phyloP scores from a whole-genome alignment of 306 rosid genomes.

The Chamaecrista fasciculata region DNA sequence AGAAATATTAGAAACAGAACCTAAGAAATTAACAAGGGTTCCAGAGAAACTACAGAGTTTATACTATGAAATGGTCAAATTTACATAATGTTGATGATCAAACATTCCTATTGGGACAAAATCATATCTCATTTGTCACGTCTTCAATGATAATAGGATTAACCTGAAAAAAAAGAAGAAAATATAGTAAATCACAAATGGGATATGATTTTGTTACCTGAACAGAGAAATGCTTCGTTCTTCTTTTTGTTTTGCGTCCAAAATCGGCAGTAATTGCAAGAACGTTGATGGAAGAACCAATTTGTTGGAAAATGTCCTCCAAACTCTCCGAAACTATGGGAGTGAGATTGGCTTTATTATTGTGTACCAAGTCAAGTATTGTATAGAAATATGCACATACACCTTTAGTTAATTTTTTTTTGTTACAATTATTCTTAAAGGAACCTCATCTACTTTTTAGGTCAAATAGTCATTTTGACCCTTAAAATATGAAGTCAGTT shows the following conservation, averaged over 20 bases:
- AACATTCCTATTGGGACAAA: background rate
- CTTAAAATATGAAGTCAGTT: no score
- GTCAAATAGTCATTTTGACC: no score
- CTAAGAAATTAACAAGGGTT: background rate
- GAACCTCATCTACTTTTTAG: no score
- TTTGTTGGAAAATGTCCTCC: slow-evolving; percentile 21
- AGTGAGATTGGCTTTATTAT: slow-evolving; percentile 22
- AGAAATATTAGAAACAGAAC: background rate
- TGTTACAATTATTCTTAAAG: no score
- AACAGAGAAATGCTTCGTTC: background rate
- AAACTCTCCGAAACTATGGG: slow-evolving; percentile 4
- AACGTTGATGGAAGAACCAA: slow-evolving; percentile 4
- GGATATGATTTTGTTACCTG: slow-evolving; percentile 22
- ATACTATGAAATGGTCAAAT: background rate
- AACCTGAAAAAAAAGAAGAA: background rate
- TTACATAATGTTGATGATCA: background rate
- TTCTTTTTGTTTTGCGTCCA: background rate
- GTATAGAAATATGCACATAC: no score
- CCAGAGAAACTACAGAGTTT: background rate
- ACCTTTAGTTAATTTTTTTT: no score
- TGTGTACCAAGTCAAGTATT: slow-evolving; percentile 35
- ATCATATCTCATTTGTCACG: background rate
- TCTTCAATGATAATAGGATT: background rate
- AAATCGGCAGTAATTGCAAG: slow-evolving; percentile 4
- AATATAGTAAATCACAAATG: background rate